Percentiles rank a stretch among this genome's conserved stretches.
Conservation (phyloP, 225 moss, liverwort and hornwort species). For the Straminergon stramineum region DNA sequence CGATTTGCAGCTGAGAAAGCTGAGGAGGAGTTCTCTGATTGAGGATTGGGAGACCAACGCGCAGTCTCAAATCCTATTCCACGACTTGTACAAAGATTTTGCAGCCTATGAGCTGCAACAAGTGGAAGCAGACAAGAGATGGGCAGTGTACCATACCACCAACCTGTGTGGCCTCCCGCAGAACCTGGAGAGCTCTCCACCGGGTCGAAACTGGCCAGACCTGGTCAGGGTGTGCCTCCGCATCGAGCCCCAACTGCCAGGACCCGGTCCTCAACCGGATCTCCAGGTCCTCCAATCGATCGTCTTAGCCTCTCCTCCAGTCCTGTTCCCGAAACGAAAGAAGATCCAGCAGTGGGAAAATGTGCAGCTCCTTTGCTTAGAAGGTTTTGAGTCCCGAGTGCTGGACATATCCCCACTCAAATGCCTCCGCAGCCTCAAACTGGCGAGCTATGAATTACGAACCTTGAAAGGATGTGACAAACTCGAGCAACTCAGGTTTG, state of each 20-base stretch:
- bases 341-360: slow-evolving; percentile 8
- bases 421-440: slow-evolving; percentile 6
- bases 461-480: not conserved
- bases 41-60: not conserved
- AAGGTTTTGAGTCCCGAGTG: not conserved
- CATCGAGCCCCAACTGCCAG: not conserved
- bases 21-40: not conserved
- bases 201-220: slow-evolving; percentile 2
- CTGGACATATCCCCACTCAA: not conserved
- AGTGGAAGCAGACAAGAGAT: not conserved
- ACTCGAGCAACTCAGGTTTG: not conserved
- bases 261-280: not conserved
- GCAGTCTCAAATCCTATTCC: not conserved
- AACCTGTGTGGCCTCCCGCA: not conserved
- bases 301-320: not conserved
- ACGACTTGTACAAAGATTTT: slow-evolving; percentile 6
- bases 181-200: slow-evolving; percentile 5
- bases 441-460: not conserved
- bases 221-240: not conserved
- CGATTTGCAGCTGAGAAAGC: not conserved
- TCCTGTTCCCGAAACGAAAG: not conserved
- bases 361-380: slow-evolving; percentile 5
- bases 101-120: slow-evolving; percentile 1
- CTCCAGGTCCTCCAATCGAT: slow-evolving; percentile 3
- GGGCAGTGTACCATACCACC: not conserved